Evolutionary conservation across 495 filamentous ascomycete species (phyloP), one percentile per base, ranked within the genome.

Genomic region (Aspergillus affinis): DNA sequence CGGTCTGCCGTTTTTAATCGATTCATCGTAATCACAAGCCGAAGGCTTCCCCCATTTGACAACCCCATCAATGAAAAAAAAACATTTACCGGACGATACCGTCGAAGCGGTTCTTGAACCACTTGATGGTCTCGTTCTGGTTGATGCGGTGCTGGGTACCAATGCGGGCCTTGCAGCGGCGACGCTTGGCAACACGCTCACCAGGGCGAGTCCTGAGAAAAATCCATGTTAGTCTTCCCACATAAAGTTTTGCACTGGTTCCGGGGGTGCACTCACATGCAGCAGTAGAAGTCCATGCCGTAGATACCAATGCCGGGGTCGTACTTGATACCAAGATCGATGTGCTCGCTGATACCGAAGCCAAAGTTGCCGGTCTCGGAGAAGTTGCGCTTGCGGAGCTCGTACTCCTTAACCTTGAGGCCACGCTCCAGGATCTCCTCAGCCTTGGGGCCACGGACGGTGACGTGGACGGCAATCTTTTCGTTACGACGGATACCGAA

Each of bases 401-500:
- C 95, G 84, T 98, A 99, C 82, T 98, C 94, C 91, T 99, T 99
- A 86, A 99, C 95, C 88, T 98, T 98, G 70, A 99, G 87, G 73
- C 95, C 95, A 83, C 95, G 93, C 90, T 99, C 95, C 72, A 99
- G 87, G 73, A 99, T 99, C 82, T 99, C 95, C 87, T 99, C 95
- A 61, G 95, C 95, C 88, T 99, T 99, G 81, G 95, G 92, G 69
- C 95, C 95, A 74, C 95, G 94, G 81, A 99, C 92, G 75, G 95
- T 99, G 74, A 99, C 95, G 82, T 99, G 95, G 60, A 99, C 95
- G 65, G 95, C 85, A 73, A 98, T 98, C 89, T 98, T 98, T 79
- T 98, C 94, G 87, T 98, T 98, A 90, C 94, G 92, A 75, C 95
- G 93, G 86, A 99, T 99, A 88, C 95, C 95, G 85, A 99, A 99